Conservation (phyloP, 169 alveolate genomes). For the Babesia caballi region DNA sequence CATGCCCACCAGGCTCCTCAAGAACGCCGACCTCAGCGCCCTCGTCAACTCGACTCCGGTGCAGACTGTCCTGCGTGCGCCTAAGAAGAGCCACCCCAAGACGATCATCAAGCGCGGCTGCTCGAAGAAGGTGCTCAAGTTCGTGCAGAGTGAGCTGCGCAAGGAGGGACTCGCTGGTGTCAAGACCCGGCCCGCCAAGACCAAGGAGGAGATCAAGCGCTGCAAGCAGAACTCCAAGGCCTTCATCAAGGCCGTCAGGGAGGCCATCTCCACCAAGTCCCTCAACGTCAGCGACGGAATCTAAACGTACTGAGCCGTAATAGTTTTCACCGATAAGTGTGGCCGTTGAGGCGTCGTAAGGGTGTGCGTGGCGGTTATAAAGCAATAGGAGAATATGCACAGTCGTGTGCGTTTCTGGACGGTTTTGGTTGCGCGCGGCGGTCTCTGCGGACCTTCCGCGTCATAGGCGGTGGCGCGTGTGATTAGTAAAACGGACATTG, state of each 20-base stretch:
- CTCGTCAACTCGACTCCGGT: conserved; percentile 95
- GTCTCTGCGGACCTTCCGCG: not conserved
- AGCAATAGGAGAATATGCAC: not conserved
- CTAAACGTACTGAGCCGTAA: not conserved
- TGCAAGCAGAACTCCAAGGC: conserved; percentile 43
- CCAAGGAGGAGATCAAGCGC: conserved; percentile 32
- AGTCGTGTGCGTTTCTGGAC: not conserved
- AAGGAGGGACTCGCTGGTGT: conserved; percentile 7
- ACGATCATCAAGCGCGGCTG: not conserved
- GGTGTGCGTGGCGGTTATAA: no score
- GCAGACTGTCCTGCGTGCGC: conserved; percentile 71
- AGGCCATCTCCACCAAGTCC: conserved; percentile 37
- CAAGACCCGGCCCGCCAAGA: not conserved
- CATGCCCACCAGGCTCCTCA: conserved; percentile 17
- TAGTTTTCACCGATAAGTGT: not conserved
- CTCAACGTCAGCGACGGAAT: conserved; percentile 7
- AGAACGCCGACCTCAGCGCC: conserved; percentile 93
- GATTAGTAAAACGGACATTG: no score
- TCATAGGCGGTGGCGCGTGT: not conserved
- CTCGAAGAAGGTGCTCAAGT: conserved; percentile 36
- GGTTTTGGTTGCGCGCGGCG: not conserved
- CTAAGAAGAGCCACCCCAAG: not conserved
- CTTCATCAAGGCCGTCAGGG: conserved; percentile 10
- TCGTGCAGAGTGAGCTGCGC: conserved; percentile 21
- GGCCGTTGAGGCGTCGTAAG: no score